Percentiles rank a stretch among this genome's conserved stretches.
Evolutionary conservation across 108 stramenopile species (phyloP).

Genomic region (Thalassiosira profunda): DNA sequence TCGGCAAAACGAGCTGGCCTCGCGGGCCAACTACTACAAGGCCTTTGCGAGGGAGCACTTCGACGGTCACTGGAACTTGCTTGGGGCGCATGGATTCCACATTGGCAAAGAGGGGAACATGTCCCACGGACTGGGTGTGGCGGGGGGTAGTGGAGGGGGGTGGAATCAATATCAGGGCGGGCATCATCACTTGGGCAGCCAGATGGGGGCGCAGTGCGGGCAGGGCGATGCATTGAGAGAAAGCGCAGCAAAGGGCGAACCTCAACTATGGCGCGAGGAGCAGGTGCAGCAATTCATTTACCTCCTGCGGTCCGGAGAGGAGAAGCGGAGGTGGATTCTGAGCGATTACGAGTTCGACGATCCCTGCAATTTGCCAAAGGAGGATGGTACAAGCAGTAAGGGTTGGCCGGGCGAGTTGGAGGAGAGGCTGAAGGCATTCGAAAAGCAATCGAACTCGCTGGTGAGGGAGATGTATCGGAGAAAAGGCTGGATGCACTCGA

Average conservation of each 20-base stretch:
- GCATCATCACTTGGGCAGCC: slow-evolving; percentile 37
- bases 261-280: slow-evolving; percentile 61
- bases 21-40: slow-evolving; percentile 79
- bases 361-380: slow-evolving; percentile 51
- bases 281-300: slow-evolving; percentile 72
- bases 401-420: slow-evolving; percentile 58
- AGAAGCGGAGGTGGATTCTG: slow-evolving; percentile 78
- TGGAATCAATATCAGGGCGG: slow-evolving; percentile 31
- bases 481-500: slow-evolving; percentile 45
- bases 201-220: slow-evolving; percentile 15
- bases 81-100: slow-evolving; percentile 57
- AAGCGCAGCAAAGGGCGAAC: not conserved
- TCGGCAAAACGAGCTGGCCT: slow-evolving; percentile 47
- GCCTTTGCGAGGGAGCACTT: slow-evolving; percentile 78
- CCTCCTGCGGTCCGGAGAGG: slow-evolving; percentile 75
- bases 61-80: slow-evolving; percentile 68
- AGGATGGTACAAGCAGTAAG: not conserved
- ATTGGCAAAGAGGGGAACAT: slow-evolving; percentile 28
- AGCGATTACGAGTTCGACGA: slow-evolving; percentile 86
- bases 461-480: slow-evolving; percentile 44
- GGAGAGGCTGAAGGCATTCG: slow-evolving; percentile 49
- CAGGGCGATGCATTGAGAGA: not conserved
- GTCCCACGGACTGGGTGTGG: slow-evolving; percentile 12
- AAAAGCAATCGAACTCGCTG: slow-evolving; percentile 16
- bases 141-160: slow-evolving; percentile 1